A percentile compares a stretch with the other conserved stretches of the same genome.
Evolutionary conservation across 2,329 filamentous ascomycete species (phyloP).

Genomic region (Stachybotrys elegans): DNA sequence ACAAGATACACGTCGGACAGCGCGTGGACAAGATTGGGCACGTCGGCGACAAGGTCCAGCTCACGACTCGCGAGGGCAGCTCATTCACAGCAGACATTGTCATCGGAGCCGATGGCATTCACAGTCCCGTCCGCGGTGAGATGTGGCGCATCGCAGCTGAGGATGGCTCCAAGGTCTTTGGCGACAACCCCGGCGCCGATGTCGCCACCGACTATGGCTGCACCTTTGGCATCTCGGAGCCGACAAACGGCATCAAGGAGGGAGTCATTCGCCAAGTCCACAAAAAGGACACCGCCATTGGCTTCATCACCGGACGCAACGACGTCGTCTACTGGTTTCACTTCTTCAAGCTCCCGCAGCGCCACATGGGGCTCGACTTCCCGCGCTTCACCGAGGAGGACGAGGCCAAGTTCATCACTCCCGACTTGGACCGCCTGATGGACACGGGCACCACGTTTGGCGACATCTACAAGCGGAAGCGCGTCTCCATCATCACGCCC

Average conservation of each 20-base stretch:
- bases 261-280: background rate
- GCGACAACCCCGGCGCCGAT: background rate
- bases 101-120: constrained; percentile 34
- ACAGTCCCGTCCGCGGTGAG: constrained; percentile 27
- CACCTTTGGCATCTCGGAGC: constrained; percentile 30
- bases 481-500: background rate
- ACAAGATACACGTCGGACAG: background rate
- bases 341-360: background rate
- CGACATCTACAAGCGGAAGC: background rate
- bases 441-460: background rate
- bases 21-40: background rate
- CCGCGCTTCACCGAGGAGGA: background rate
- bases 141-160: constrained; percentile 15
- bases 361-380: background rate
- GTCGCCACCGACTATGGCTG: constrained; percentile 22
- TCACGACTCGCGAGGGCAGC: constrained; percentile 2
- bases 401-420: background rate
- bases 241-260: constrained; percentile 8
- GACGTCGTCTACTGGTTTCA: background rate
- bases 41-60: background rate
- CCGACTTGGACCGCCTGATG: background rate
- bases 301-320: background rate
- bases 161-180: background rate
- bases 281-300: background rate
- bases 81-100: constrained; percentile 24